Evolutionary conservation across 2,329 filamentous ascomycete genomes (phyloP), one percentile per base, ranked within the genome.

Genomic region (Uncinocarpus reesii): DNA sequence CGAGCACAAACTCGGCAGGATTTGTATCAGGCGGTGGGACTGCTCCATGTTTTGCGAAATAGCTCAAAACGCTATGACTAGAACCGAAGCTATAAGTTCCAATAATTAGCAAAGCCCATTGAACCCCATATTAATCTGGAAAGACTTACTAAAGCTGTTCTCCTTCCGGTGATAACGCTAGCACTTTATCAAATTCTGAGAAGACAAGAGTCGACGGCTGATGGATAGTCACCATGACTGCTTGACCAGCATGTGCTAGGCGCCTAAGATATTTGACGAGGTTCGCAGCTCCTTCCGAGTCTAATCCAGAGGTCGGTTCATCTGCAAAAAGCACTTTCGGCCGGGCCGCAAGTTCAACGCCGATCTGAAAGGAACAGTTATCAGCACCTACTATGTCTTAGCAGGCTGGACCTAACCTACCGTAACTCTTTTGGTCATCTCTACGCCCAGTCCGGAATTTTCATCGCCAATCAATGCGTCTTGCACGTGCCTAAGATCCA

Each of bases 181-280:
- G 70, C 1, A 94, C 74, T 10, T 86, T 77, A 61, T 94, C 87
- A 56, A 94, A 94, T 64, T 88, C 83, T 64, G 90, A 84, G 57
- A 94, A 93, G 0, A 94, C 15, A 5, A 35, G 74, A 0, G 84
- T 81, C 11, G 85, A 84, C 55, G 87, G 87, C 62, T 94, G 87
- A 63, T 94, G 87, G 54, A 94, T 93, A 0, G 87, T 94, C 67
- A 86, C 92, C 3, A 94, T 76, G 56, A 94, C 86, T 6, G 87
- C 87, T 62, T 94, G 87, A 1, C 87, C 87, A 2, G 84, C 84
- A 13, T 78, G 75, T 1, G 79, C 76, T 1, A 82, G 67, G 56
- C 79, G 79, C 4, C 77, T 71, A 4, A 82, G 64, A 53, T 82
- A 79, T 0, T 76, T 71, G 2, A 80, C 71, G 52, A 81, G 80